Percentiles rank a stretch among this genome's conserved stretches.
These are phyloP conservation scores for Fusarium nematophilum DNA, from an alignment of 2,329 filamentous ascomycete species.

Conservation along the genomic window DNA sequence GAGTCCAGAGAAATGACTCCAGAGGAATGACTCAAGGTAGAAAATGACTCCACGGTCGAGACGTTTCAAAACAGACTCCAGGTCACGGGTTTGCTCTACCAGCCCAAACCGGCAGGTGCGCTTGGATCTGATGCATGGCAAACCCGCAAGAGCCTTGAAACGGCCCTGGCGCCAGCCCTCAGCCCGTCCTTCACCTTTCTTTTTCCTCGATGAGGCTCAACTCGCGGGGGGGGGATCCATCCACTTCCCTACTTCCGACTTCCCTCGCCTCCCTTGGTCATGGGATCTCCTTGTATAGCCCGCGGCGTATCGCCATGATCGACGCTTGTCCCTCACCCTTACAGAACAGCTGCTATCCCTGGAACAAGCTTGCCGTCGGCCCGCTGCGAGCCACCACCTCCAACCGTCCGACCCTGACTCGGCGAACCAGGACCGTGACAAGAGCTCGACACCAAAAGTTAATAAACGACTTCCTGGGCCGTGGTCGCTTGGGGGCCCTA, in stretches of 20 bases:
- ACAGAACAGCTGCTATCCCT: too few relatives aligned
- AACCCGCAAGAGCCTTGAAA: slow-evolving; percentile 16
- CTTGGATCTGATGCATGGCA: background rate
- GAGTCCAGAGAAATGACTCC: background rate
- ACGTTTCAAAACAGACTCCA: background rate
- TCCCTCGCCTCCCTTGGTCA: too few relatives aligned
- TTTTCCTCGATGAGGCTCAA: slow-evolving; percentile 10
- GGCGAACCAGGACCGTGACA: slow-evolving; percentile 18
- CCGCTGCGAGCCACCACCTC: slow-evolving; percentile 12
- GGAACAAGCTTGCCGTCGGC: too few relatives aligned
- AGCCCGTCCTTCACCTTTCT: slow-evolving; percentile 9
- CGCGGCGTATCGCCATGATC: too few relatives aligned
- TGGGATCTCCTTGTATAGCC: too few relatives aligned
- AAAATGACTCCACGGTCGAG: too few relatives aligned
- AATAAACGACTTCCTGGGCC: background rate
- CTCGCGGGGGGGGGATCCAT: too few relatives aligned
- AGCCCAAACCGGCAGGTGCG: background rate
- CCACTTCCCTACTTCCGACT: background rate
- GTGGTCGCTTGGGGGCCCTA: slow-evolving; percentile 13
- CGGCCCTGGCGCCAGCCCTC: slow-evolving; percentile 24
- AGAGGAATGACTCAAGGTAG: too few relatives aligned
- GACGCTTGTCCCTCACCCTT: too few relatives aligned
- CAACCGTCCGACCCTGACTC: slow-evolving; percentile 34
- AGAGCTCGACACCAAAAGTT: slow-evolving; percentile 15
- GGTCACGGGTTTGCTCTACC: slow-evolving; percentile 4